Percentiles rank a stretch among this genome's conserved stretches.
Evolutionary conservation across 1,139 yeast species (phyloP).

Genomic region (Pichia sp.): DNA sequence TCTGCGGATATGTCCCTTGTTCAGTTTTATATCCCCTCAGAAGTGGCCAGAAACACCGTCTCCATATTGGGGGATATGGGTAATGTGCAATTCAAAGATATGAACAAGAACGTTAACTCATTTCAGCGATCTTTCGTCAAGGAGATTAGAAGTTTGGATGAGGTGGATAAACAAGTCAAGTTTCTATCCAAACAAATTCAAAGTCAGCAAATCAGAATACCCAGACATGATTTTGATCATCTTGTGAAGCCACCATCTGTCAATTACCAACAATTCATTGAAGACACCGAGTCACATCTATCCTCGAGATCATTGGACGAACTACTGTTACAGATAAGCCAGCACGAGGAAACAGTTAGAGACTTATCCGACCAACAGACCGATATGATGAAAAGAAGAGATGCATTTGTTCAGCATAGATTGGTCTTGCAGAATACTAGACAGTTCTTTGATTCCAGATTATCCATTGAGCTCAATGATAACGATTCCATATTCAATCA

Average conservation of each 20-base stretch:
- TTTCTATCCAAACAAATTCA: slow-evolving; percentile 26
- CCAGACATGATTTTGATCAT: slow-evolving; percentile 21
- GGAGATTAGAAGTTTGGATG: slow-evolving; percentile 67
- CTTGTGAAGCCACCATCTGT: slow-evolving; percentile 17
- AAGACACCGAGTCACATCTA: slow-evolving; percentile 12
- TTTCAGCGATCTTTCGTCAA: slow-evolving; percentile 85
- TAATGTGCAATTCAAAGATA: slow-evolving; percentile 81
- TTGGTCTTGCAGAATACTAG: slow-evolving; percentile 35
- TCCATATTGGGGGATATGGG: slow-evolving; percentile 78
- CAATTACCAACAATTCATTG: slow-evolving; percentile 9
- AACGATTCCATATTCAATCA: slow-evolving; percentile 20
- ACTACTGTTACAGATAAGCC: slow-evolving; percentile 31
- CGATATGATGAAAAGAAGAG: slow-evolving; percentile 31
- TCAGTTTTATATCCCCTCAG: slow-evolving; percentile 88
- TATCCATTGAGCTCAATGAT: slow-evolving; percentile 24
- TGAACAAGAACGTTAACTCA: slow-evolving; percentile 68
- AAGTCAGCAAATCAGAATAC: slow-evolving; percentile 22
- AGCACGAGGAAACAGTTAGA: slow-evolving; percentile 36
- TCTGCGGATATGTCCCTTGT: slow-evolving; percentile 95
- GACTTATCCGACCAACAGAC: slow-evolving; percentile 39
- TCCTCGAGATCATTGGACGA: slow-evolving; percentile 37
- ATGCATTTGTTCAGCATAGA: slow-evolving; percentile 39
- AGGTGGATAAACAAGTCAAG: slow-evolving; percentile 53
- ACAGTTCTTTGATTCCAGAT: slow-evolving; percentile 25
- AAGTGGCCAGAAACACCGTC: slow-evolving; percentile 81